Evolutionary conservation across 805 yeast species (phyloP), one percentile per base, ranked within the genome.

Genomic region (Candida manassasensis): DNA sequence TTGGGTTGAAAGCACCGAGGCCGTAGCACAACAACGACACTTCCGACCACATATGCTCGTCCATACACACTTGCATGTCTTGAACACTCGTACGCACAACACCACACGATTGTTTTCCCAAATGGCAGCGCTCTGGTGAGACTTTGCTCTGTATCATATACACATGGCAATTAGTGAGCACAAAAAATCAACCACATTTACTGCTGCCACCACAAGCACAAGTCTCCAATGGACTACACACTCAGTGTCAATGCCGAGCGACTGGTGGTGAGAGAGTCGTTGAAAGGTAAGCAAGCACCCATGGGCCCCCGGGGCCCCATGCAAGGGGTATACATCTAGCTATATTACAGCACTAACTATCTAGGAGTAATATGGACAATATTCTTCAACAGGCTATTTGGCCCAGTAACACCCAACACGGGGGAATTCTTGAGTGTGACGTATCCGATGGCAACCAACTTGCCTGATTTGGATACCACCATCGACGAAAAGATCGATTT

Each of bases 331-430:
- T n/a, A 18, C 13, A 31, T 19, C 15, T 17, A 34, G 8, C 6
- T 7, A 9, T 27, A 17, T 18, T 19, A 3, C 6, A 16, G 17
- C 7, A 41, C 46, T 39, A 40, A 42, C 42, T 17, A n/a, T n/a
- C 6, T 38, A 67, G 85, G 83, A 1, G 57, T 81, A 18, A 53
- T 84, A 36, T 78, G 84, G 64, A 63, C 84, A 2, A 75, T 84
- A 13, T 73, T 84, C 52, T 84, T 84, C 53, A 75, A 78, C 37
- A 60, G 94, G 29, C 59, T 81, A 18, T 77, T 84, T 50, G 90
- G 89, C 0, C 69, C 79, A 1, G 63, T 81, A 12, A 54, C 59
- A 1, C 87, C 89, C 2, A 54, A 61, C 11, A 69, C 75, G 3
- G 57, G 61, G n/a, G 80, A 77, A 42, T 76, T 78, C 34, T 54